Percentiles rank a stretch among this genome's conserved stretches.
Evolutionary conservation across 805 yeast genomes (phyloP).

Genomic region (Yarrowia deformans): DNA sequence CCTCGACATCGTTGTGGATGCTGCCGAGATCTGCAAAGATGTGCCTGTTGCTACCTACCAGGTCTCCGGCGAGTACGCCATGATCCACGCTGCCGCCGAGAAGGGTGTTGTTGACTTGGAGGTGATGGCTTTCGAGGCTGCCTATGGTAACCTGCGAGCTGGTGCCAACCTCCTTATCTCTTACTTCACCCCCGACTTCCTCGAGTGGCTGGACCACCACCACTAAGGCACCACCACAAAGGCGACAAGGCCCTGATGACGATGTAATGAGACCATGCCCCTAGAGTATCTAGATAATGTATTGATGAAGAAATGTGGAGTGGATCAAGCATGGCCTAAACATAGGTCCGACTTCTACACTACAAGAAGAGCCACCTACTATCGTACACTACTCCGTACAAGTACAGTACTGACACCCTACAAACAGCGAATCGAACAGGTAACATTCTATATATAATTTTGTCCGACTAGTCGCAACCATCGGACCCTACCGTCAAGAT

Average conservation of each 20-base stretch:
- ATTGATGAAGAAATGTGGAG: neutral
- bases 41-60: constrained; percentile 94
- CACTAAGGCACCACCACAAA: constrained; percentile 13
- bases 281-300: constrained; percentile 13
- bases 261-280: constrained; percentile 30
- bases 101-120: constrained; percentile 90
- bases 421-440: neutral
- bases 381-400: too few species aligned
- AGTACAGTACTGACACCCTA: neutral
- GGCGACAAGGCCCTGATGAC: constrained; percentile 3
- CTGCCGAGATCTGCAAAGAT: constrained; percentile 79
- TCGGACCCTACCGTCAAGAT: constrained; percentile 11
- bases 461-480: neutral
- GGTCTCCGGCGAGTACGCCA: constrained; percentile 96
- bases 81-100: constrained; percentile 98
- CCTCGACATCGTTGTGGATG: constrained; percentile 88
- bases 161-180: constrained; percentile 93
- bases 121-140: constrained; percentile 78
- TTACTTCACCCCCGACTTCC: constrained; percentile 93
- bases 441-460: constrained; percentile 32
- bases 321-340: neutral
- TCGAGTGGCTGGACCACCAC: constrained; percentile 74
- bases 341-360: too few species aligned
- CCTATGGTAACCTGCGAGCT: constrained; percentile 90
- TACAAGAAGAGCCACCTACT: neutral